Evolutionary conservation across 805 yeast genomes (phyloP).

Genomic region (Ascoidea rubescens): DNA sequence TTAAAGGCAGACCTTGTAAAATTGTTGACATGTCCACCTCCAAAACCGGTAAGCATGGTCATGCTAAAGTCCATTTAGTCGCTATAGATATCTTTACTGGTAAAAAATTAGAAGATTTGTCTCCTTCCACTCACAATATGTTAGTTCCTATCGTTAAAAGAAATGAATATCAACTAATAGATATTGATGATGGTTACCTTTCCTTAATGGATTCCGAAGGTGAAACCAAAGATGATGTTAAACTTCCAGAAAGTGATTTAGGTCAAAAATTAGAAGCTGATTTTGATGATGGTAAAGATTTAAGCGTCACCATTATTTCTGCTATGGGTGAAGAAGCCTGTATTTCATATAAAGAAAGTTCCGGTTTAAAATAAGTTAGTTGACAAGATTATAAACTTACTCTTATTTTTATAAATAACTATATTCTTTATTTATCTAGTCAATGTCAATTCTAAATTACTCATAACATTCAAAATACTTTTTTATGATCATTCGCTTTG

Average conservation of each 20-base stretch:
- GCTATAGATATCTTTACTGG: slow-evolving; percentile 98
- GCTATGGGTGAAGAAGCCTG: slow-evolving; percentile 99
- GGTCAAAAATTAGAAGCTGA: slow-evolving; percentile 88
- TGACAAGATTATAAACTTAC: slow-evolving; percentile 13
- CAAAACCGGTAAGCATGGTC: slow-evolving; percentile 99
- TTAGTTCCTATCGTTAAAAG: slow-evolving; percentile 97
- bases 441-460: background rate
- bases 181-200: slow-evolving; percentile 97
- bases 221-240: slow-evolving; percentile 98
- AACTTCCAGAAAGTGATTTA: slow-evolving; percentile 94
- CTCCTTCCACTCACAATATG: slow-evolving; percentile 99
- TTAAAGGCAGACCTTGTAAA: slow-evolving; percentile 99
- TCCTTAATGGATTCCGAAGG: slow-evolving; percentile 95
- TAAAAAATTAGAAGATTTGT: slow-evolving; percentile 98
- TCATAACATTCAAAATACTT: slow-evolving; percentile 1
- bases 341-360: slow-evolving; percentile 97
- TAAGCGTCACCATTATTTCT: slow-evolving; percentile 88
- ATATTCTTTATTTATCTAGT: background rate
- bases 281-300: slow-evolving; percentile 97
- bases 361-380: slow-evolving; percentile 32
- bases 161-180: slow-evolving; percentile 92
- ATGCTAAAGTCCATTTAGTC: slow-evolving; percentile 99
- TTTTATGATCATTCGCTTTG: slow-evolving; percentile 5
- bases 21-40: slow-evolving; percentile 99
- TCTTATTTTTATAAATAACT: slow-evolving; percentile 5